phyloP scores from a whole-genome alignment of 1,284 basidiomycete species.

The Cystobasidiaceae sp. region DNA sequence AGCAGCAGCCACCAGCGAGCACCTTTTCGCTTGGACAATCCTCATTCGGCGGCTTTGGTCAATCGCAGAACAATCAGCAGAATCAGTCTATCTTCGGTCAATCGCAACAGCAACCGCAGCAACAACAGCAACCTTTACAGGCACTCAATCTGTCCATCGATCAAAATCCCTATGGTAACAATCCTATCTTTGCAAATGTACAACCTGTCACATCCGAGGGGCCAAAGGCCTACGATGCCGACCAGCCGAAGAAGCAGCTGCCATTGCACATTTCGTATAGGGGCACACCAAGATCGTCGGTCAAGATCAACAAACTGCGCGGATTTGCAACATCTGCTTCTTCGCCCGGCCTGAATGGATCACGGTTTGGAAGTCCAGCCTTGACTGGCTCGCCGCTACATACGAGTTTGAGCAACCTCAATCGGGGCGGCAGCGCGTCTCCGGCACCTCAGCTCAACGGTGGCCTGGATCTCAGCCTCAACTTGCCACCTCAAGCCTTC shows the following conservation, averaged over 20 bases:
- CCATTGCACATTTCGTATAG: slow-evolving; percentile 47
- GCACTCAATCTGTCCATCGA: slow-evolving; percentile 47
- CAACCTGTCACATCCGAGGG: slow-evolving; percentile 44
- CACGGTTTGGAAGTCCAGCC: slow-evolving; percentile 32
- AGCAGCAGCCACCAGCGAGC: slow-evolving; percentile 46
- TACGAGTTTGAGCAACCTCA: slow-evolving; percentile 33
- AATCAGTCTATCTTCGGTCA: slow-evolving; percentile 41
- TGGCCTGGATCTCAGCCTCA: slow-evolving; percentile 39
- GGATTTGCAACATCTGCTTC: slow-evolving; percentile 49
- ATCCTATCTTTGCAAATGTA: slow-evolving; percentile 52
- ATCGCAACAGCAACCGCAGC: no score
- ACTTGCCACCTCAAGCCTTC: slow-evolving; percentile 56
- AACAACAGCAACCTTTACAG: slow-evolving; percentile 31
- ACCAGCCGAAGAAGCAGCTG: slow-evolving; percentile 50
- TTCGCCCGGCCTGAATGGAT: slow-evolving; percentile 16
- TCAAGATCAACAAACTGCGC: slow-evolving; percentile 50
- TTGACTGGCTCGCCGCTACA: slow-evolving; percentile 44
- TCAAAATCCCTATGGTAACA: slow-evolving; percentile 78
- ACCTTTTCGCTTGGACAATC: slow-evolving; percentile 50
- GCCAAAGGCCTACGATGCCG: slow-evolving; percentile 42
- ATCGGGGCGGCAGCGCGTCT: slow-evolving; percentile 37
- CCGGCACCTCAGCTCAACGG: slow-evolving; percentile 23
- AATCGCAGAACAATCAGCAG: slow-evolving; percentile 40
- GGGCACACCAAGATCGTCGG: slow-evolving; percentile 46
- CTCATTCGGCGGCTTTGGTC: slow-evolving; percentile 46